A percentile compares a stretch with the other conserved stretches of the same genome.
Conservation (phyloP, 2,329 filamentous ascomycete genomes). For the Raffaelea ambrosiae region DNA sequence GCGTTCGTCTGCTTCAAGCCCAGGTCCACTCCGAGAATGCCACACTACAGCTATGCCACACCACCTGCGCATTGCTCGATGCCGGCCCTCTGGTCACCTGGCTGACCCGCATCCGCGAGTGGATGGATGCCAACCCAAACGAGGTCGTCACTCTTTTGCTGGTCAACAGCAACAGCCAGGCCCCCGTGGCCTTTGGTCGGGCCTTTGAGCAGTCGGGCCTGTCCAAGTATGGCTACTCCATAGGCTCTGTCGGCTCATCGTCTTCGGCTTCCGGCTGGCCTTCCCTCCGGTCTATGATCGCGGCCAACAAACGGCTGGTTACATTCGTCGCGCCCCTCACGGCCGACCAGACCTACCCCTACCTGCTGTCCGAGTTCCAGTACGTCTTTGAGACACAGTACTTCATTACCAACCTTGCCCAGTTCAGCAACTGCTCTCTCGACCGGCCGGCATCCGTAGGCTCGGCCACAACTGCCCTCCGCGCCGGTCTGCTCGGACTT, state of each 20-base stretch:
- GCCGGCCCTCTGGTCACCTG: slow-evolving; percentile 57
- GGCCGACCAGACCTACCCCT: slow-evolving; percentile 35
- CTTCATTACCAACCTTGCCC: slow-evolving; percentile 50
- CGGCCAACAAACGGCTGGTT: slow-evolving; percentile 54
- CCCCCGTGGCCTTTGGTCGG: slow-evolving; percentile 43
- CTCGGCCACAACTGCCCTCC: slow-evolving; percentile 42
- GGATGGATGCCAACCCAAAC: slow-evolving; percentile 62
- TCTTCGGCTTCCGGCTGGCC: slow-evolving; percentile 47
- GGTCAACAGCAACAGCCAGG: slow-evolving; percentile 58
- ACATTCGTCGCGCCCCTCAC: slow-evolving; percentile 56
- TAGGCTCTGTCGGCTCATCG: background rate
- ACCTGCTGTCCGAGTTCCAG: slow-evolving; percentile 54
- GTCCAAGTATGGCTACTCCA: slow-evolving; percentile 48
- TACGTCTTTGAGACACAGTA: slow-evolving; percentile 67
- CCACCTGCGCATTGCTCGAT: slow-evolving; percentile 57
- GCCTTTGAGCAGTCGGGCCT: slow-evolving; percentile 52
- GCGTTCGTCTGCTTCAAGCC: slow-evolving; percentile 61
- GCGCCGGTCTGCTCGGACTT: slow-evolving; percentile 55
- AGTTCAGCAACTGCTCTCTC: slow-evolving; percentile 61
- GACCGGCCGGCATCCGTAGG: slow-evolving; percentile 51
- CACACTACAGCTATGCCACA: slow-evolving; percentile 62
- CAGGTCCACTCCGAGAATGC: slow-evolving; percentile 59
- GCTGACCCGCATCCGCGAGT: slow-evolving; percentile 54
- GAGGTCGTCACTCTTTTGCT: slow-evolving; percentile 69
- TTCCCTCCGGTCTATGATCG: slow-evolving; percentile 62